Percentiles rank a stretch among this genome's conserved stretches.
These are phyloP conservation scores for Hypoxylon sp. DNA, from an alignment of 2,329 filamentous ascomycete genomes.

Conservation along the genomic window DNA sequence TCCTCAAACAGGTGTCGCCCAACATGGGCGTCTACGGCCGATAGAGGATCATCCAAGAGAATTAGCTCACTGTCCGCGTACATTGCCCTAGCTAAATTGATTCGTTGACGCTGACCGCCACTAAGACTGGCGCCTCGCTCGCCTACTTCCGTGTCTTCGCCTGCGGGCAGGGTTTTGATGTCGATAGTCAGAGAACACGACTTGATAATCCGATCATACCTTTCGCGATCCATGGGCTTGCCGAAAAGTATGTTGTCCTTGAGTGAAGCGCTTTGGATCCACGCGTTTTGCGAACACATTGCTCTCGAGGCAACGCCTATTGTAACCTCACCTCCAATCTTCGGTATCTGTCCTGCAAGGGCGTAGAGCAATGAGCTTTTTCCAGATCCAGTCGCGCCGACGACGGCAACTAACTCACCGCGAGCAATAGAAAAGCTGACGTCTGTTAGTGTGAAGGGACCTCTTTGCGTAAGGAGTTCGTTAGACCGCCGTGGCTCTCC, in stretches of 20 bases:
- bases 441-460: constrained; percentile 76
- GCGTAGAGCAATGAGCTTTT: constrained; percentile 90
- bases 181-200: constrained; percentile 86
- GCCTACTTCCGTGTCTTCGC: constrained; percentile 89
- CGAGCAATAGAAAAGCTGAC: constrained; percentile 75
- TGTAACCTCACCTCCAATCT: constrained; percentile 78
- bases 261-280: constrained; percentile 91
- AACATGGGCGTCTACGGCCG: constrained; percentile 76
- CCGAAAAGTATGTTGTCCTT: constrained; percentile 91
- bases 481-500: constrained; percentile 35
- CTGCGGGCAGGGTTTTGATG: constrained; percentile 86
- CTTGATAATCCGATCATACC: constrained; percentile 84
- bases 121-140: constrained; percentile 94
- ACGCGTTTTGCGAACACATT: constrained; percentile 93
- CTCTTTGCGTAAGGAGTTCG: constrained; percentile 60
- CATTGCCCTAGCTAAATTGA: constrained; percentile 87
- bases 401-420: constrained; percentile 82
- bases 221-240: constrained; percentile 76
- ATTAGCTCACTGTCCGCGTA: constrained; percentile 76
- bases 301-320: constrained; percentile 79
- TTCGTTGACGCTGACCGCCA: constrained; percentile 90
- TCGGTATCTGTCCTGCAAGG: constrained; percentile 91
- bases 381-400: constrained; percentile 84
- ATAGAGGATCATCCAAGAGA: constrained; percentile 75
- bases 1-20: constrained; percentile 86